Conservation (phyloP, 495 filamentous ascomycete genomes). For the Aspergillus cristatus region DNA sequence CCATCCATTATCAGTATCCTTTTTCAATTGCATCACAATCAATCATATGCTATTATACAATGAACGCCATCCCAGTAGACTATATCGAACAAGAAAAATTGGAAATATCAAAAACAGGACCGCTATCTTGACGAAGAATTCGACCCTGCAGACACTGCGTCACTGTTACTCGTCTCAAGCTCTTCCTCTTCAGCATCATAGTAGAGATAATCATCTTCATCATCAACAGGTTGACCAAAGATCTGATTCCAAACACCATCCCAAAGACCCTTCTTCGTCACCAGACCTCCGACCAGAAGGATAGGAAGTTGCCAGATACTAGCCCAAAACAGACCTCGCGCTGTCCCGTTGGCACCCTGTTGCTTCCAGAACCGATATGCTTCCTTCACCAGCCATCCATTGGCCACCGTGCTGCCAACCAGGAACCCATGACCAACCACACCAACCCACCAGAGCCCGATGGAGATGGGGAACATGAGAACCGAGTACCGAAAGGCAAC, state of each 20-base stretch:
- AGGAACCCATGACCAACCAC: slow-evolving; percentile 87
- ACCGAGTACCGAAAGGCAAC: slow-evolving; percentile 86
- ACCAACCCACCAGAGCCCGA: slow-evolving; percentile 67
- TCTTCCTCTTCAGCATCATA: slow-evolving; percentile 29
- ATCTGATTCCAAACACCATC: slow-evolving; percentile 67
- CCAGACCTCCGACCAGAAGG: slow-evolving; percentile 81
- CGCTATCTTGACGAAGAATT: no score
- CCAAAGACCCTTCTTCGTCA: slow-evolving; percentile 94
- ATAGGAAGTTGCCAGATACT: slow-evolving; percentile 95
- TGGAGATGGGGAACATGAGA: slow-evolving; percentile 77
- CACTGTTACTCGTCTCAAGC: neutral
- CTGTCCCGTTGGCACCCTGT: slow-evolving; percentile 70
- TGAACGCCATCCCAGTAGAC: neutral
- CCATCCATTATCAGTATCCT: no score
- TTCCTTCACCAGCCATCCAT: slow-evolving; percentile 76
- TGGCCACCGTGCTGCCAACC: slow-evolving; percentile 69
- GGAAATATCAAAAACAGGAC: no score
- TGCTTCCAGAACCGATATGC: slow-evolving; percentile 74
- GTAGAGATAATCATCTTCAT: slow-evolving; percentile 33
- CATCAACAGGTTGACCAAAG: slow-evolving; percentile 39
- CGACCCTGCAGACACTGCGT: no score
- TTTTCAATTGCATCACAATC: no score
- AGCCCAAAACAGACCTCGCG: slow-evolving; percentile 88
- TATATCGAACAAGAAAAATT: no score
- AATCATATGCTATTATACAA: neutral